Percentiles rank a stretch among this genome's conserved stretches.
Conservation (phyloP, 345 rosid species). For the Brassica rapa region DNA sequence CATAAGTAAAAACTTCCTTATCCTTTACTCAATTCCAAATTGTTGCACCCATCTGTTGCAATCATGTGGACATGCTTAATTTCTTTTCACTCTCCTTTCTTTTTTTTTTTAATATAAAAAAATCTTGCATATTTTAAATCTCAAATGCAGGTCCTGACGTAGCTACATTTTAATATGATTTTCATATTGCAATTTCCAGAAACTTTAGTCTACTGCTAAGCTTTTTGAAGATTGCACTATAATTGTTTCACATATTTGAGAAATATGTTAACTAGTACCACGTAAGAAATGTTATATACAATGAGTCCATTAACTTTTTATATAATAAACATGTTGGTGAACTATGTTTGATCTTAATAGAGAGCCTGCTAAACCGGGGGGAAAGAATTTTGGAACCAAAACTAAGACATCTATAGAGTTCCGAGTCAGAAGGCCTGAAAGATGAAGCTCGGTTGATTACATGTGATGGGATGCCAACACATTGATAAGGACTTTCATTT, state of each 20-base stretch:
- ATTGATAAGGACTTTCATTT: neutral
- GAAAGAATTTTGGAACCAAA: neutral
- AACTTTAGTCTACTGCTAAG: neutral
- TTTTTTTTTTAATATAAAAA: neutral
- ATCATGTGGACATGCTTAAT: slow-evolving; percentile 11
- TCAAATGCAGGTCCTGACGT: slow-evolving; percentile 1
- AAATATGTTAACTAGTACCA: neutral
- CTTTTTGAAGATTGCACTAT: neutral
- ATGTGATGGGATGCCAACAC: slow-evolving; percentile 9
- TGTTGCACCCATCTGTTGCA: slow-evolving; percentile 33
- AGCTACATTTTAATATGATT: neutral
- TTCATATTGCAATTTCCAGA: neutral
- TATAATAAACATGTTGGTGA: neutral
- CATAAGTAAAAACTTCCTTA: slow-evolving; percentile 32
- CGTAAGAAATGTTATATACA: neutral
- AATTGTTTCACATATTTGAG: neutral
- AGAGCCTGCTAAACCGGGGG: neutral
- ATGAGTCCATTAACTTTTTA: neutral
- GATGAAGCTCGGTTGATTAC: neutral
- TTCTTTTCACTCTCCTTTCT: slow-evolving; percentile 3
- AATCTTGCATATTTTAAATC: neutral
- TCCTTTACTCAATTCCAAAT: slow-evolving; percentile 40
- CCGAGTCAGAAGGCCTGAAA: neutral
- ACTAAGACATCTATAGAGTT: neutral
- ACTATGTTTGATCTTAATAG: neutral